These are phyloP conservation scores for Xerocomus tenax DNA, from an alignment of 1,284 basidiomycete genomes.

Conservation along the genomic window DNA sequence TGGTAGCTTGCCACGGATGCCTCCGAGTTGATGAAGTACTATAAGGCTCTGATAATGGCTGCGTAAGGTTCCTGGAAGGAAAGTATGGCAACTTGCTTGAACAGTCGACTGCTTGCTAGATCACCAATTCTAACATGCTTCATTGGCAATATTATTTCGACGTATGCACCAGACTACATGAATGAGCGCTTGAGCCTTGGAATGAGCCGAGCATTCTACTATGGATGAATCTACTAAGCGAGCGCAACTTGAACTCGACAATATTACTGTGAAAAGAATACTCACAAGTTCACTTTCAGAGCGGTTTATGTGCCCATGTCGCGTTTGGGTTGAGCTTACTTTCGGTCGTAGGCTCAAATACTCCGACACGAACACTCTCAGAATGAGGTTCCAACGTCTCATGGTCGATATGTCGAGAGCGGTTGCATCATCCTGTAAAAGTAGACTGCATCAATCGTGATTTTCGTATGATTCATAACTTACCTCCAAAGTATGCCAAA, in stretches of 20 bases:
- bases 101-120: not conserved
- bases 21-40: conserved; percentile 38
- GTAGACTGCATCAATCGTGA: not conserved
- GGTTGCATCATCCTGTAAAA: conserved; percentile 72
- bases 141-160: not conserved
- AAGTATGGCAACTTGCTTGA: not conserved
- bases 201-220: not conserved
- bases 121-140: not conserved
- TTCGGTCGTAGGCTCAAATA: conserved; percentile 71
- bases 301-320: conserved; percentile 13
- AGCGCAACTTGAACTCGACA: conserved; percentile 1
- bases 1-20: conserved; percentile 37
- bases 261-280: not conserved
- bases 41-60: conserved; percentile 35
- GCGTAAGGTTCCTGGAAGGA: conserved; percentile 7
- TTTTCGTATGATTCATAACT: conserved; percentile 21
- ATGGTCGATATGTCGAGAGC: conserved; percentile 83
- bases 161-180: conserved; percentile 5
- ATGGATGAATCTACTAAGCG: conserved; percentile 20
- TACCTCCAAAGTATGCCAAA: conserved; percentile 83
- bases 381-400: conserved; percentile 81
- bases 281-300: conserved; percentile 26
- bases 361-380: conserved; percentile 84
- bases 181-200: not conserved
- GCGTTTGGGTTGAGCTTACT: not conserved